Evolutionary conservation across 148 eudicot species (phyloP).

Genomic region (Tetragonia tetragonoides): DNA sequence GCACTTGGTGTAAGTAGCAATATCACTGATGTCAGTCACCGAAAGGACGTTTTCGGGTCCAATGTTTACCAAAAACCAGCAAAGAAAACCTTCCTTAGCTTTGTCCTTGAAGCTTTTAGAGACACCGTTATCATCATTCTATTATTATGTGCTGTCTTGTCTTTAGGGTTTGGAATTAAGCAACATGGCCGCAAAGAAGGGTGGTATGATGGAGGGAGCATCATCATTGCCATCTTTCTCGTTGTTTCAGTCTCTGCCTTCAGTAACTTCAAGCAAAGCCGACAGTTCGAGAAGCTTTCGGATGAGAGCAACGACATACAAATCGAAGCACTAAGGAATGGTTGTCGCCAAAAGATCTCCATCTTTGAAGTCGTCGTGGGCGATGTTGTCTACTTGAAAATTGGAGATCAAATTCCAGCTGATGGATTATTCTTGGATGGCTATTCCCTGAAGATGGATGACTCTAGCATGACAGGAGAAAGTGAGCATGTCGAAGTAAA

Average conservation of each 20-base stretch:
- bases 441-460: slow-evolving; percentile 37
- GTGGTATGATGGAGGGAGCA: slow-evolving; percentile 60
- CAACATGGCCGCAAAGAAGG: slow-evolving; percentile 42
- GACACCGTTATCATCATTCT: slow-evolving; percentile 24
- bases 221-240: slow-evolving; percentile 44
- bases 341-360: slow-evolving; percentile 11
- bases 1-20: slow-evolving; percentile 17
- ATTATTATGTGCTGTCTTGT: slow-evolving; percentile 19
- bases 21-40: not conserved
- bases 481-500: slow-evolving; percentile 26
- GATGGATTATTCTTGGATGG: slow-evolving; percentile 44
- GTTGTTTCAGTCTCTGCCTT: slow-evolving; percentile 36
- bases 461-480: slow-evolving; percentile 47
- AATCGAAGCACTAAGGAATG: slow-evolving; percentile 32
- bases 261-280: slow-evolving; percentile 38
- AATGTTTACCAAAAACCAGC: slow-evolving; percentile 15
- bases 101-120: slow-evolving; percentile 18
- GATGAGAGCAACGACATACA: slow-evolving; percentile 31
- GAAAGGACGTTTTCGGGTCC: slow-evolving; percentile 15
- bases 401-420: slow-evolving; percentile 45
- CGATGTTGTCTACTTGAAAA: slow-evolving; percentile 33
- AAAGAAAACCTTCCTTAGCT: slow-evolving; percentile 14
- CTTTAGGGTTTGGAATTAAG: slow-evolving; percentile 20
- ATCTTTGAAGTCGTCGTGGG: slow-evolving; percentile 45
- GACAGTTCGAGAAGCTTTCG: slow-evolving; percentile 27